Evolutionary conservation across 257 asterid species (phyloP), one percentile per base, ranked within the genome.

Genomic region (Nicotiana otophora): DNA sequence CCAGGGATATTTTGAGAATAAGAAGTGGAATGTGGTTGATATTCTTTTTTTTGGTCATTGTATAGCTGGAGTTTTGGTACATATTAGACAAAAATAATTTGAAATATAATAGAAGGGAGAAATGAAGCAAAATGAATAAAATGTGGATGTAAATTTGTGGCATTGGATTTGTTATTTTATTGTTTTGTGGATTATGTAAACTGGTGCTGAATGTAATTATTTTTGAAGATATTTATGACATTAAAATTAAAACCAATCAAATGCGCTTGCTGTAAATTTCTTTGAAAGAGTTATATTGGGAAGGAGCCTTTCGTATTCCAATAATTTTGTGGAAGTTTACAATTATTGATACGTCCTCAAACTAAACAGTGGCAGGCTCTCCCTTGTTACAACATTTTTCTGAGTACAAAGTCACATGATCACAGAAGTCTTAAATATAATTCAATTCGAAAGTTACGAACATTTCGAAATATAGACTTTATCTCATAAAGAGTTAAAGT

Each of bases 41-140:
- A 12, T 46, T 11, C 3, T 36, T 14, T 7, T 7, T 16, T 3
- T 48, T 4, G 0, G 2, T 20, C 11, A 39, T 58, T 79, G 82
- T 57, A 61, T 63, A 33, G 70, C 60, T 63, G 69, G 72, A 79
- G 75, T 23, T 61, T 63, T 46, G 82, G 58, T 28, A 57, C 60
- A 58, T 12, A 79, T 60, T 79, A 55, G 72, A 16, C 30, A 28
- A 36, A 78, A 36, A 54, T 7, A 34, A 55, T 28, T 42, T 42
- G 36, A 19, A 57, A 79, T 33, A n/a, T 61, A 57, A 10, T 60
- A 57, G 57, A 7, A 17, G 34, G 58, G 14, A 53, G 7, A 4
- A 16, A 53, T 2, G 63, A 36, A 39, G 58, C n/a, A 11, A 62
- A 39, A 20, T 5, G 19, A 33, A 81, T 81, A 75, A 51, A 23